Percentiles rank a stretch among this genome's conserved stretches.
Conservation (phyloP, 2,329 filamentous ascomycete species). For the Cephalotrichum gorgonifer region DNA sequence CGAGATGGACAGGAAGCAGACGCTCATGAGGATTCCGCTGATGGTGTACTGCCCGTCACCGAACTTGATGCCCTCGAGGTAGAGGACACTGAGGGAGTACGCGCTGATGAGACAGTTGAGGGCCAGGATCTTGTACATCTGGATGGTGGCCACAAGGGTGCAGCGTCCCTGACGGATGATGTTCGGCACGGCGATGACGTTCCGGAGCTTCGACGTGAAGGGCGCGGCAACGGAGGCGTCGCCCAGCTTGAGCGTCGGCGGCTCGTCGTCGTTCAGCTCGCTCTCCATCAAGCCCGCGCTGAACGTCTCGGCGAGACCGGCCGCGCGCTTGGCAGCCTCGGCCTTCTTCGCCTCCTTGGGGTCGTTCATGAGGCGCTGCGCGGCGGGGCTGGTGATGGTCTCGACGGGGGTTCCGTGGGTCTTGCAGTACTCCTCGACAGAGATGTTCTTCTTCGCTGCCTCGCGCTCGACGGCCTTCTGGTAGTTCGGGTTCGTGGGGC, state of each 20-base stretch:
- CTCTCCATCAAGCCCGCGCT: constrained; percentile 81
- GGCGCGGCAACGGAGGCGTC: constrained; percentile 95
- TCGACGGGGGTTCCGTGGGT: constrained; percentile 45
- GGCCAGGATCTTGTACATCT: constrained; percentile 99
- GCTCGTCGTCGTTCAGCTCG: constrained; percentile 80
- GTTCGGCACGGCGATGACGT: constrained; percentile 94
- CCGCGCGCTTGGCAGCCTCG: constrained; percentile 61
- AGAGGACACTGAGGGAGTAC: constrained; percentile 92
- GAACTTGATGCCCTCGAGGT: constrained; percentile 98
- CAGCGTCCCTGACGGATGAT: constrained; percentile 97
- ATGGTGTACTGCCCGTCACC: constrained; percentile 97
- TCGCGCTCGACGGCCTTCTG: constrained; percentile 85
- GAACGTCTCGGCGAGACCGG: constrained; percentile 75
- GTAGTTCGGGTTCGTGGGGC: constrained; percentile 86
- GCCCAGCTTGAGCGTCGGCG: constrained; percentile 90
- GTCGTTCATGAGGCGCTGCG: constrained; percentile 47
- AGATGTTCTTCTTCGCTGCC: constrained; percentile 65
- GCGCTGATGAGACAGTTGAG: constrained; percentile 96
- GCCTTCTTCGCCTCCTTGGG: constrained; percentile 49
- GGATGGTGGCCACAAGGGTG: constrained; percentile 94
- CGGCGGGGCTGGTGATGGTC: constrained; percentile 57
- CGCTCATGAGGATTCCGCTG: constrained; percentile 98
- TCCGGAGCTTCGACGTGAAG: constrained; percentile 94
- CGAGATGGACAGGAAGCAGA: constrained; percentile 98
- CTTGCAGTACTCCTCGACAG: constrained; percentile 45